Evolutionary conservation across 192 early-diverging fungal genomes (phyloP), one percentile per base, ranked within the genome.

Genomic region (Linnemannia exigua): DNA sequence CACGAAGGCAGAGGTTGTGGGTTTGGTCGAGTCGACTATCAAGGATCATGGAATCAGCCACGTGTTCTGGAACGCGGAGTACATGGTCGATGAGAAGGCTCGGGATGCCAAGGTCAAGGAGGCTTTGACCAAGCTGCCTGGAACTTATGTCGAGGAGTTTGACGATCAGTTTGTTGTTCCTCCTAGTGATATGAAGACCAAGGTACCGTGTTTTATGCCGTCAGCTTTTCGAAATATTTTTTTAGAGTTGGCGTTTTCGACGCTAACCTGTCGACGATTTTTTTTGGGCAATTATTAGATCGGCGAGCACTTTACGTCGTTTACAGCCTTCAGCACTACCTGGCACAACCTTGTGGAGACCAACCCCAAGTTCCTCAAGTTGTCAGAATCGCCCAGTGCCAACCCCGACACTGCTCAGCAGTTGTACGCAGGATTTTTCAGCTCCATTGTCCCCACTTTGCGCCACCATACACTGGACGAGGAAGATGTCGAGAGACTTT

Each of bases 81-180:
- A 90, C 50, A 90, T 93, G 77, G 87, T 91, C 16, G 83, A 93
- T 70, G 92, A 93, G 67, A 51, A 22, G 51, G 67, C 72, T 33
- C 81, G 92, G 46, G 91, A 93, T 72, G 70, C 25, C 11, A 74
- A 50, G 1, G 85, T 89, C 44, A 58, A 74, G 75, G 44, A 70
- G 22, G 28, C 78, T 37, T 36, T 88, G 5, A 38, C 79, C 2
- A 77, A 72, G 54, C 16, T 54, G 17, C 67, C 77, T 25, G 73
- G 74, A 5, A 51, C 90, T 9, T 77, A 69, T 41, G 71, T 89
- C 76, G 72, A 84, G 67, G 51, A 74, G 44, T 38, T 12, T 22
- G 88, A 94, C n/a, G 92, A 93, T 77, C 92, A 94, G 86, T 90
- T 91, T 70, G 79, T 94, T 25, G 77, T 93, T 4, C 78, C 82